Percentiles rank a stretch among this genome's conserved stretches.
Conservation (phyloP, 305 asterid genomes). For the Withania somnifera region DNA sequence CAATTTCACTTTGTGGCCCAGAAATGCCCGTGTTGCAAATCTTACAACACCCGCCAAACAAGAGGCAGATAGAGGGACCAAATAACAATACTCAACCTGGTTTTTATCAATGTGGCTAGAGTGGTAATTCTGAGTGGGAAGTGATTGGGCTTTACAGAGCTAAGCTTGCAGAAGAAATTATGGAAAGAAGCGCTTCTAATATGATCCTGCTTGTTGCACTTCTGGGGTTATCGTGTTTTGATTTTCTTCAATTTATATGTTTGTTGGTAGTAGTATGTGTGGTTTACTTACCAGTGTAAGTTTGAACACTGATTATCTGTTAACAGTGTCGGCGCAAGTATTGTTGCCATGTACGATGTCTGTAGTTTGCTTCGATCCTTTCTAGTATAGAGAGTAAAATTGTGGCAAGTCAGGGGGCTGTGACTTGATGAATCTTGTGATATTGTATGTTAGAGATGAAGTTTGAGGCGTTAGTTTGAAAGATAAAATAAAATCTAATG, state of each 20-base stretch:
- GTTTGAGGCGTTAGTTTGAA: neutral
- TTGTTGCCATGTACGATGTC: neutral
- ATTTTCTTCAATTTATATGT: neutral
- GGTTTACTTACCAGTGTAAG: neutral
- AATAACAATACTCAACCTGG: neutral
- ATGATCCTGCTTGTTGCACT: neutral
- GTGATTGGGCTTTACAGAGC: neutral
- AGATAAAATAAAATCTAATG: too few species aligned
- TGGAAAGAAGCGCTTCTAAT: neutral
- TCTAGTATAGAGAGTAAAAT: neutral
- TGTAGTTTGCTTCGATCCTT: neutral
- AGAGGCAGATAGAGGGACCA: constrained; percentile 20
- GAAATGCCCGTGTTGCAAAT: constrained; percentile 58
- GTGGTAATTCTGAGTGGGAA: neutral
- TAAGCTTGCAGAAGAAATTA: neutral
- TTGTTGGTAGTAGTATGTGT: neutral
- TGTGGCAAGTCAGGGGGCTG: neutral
- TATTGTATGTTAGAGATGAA: neutral
- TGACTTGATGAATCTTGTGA: neutral
- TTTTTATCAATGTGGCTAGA: neutral
- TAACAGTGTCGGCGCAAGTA: neutral
- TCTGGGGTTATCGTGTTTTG: neutral
- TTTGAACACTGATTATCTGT: neutral
- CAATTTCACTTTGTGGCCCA: constrained; percentile 47
- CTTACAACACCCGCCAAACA: constrained; percentile 60